Conservation (phyloP, 164 flowering plant species). For the Vitis rotundifolia region DNA sequence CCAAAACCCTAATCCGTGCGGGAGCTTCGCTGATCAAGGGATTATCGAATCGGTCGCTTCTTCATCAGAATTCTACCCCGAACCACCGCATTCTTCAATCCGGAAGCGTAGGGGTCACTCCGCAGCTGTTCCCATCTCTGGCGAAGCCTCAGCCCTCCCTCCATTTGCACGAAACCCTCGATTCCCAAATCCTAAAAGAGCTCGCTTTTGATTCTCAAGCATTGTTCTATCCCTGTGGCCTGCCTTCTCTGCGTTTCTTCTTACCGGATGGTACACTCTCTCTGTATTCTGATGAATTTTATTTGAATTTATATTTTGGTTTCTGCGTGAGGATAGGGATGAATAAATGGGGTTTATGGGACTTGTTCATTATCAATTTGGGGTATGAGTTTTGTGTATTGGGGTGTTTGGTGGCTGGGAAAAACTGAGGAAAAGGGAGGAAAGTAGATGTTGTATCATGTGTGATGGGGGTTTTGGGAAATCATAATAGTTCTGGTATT, state of each 20-base stretch:
- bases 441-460: no score
- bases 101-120: constrained; percentile 17
- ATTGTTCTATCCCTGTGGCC: constrained; percentile 54
- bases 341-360: neutral
- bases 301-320: no score
- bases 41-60: constrained; percentile 16
- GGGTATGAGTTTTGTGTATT: no score
- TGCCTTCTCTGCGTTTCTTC: constrained; percentile 65
- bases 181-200: constrained; percentile 6
- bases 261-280: constrained; percentile 62
- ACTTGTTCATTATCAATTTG: no score
- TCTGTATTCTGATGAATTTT: neutral
- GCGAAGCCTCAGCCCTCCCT: constrained; percentile 31
- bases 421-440: no score
- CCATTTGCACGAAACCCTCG: constrained; percentile 28
- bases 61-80: constrained; percentile 8
- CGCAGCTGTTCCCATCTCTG: constrained; percentile 40
- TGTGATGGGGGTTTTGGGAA: no score
- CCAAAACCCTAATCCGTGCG: constrained; percentile 52
- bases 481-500: no score
- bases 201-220: constrained; percentile 19
- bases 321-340: neutral
- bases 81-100: constrained; percentile 1
- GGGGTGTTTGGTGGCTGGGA: no score
- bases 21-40: constrained; percentile 50